Percentiles rank a stretch among this genome's conserved stretches.
Evolutionary conservation across 768 basidiomycete species (phyloP).

Genomic region (Lenzites betulinus): DNA sequence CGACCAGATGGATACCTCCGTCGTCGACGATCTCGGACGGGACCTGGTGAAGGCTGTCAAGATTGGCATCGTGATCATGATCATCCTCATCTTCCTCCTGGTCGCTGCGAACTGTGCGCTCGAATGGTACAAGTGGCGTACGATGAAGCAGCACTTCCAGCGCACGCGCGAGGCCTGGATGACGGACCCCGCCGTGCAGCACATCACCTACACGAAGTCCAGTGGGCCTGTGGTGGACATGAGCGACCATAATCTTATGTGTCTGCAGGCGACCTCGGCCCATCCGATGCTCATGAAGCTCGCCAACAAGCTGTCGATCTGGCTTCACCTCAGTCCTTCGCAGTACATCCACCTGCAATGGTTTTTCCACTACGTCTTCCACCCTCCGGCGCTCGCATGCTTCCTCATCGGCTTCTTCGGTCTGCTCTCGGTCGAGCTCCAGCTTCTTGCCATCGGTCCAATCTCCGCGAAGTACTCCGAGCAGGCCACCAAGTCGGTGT

Average conservation of each 20-base stretch:
- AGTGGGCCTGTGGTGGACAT: conserved; percentile 57
- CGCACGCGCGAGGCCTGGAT: conserved; percentile 77
- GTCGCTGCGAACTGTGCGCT: conserved; percentile 72
- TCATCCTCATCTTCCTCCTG: conserved; percentile 70
- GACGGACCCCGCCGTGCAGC: conserved; percentile 65
- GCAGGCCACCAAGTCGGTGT: conserved; percentile 58
- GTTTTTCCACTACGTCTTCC: conserved; percentile 91
- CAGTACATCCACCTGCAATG: conserved; percentile 76
- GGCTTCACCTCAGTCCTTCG: conserved; percentile 56
- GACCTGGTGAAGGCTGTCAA: conserved; percentile 80
- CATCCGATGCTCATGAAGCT: conserved; percentile 77
- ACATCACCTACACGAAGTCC: conserved; percentile 36
- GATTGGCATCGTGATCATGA: conserved; percentile 76
- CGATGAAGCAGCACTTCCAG: conserved; percentile 63
- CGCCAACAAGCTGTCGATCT: conserved; percentile 51
- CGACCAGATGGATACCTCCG: conserved; percentile 71
- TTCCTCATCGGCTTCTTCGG: conserved; percentile 94
- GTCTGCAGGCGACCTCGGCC: conserved; percentile 64
- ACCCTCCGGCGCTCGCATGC: conserved; percentile 87
- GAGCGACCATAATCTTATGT: conserved; percentile 76
- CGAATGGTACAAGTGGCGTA: conserved; percentile 90
- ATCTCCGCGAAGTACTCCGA: conserved; percentile 68
- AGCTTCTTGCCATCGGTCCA: conserved; percentile 77
- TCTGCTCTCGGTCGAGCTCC: conserved; percentile 81
- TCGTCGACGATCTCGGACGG: conserved; percentile 81